Base-by-base conservation (phyloP, 176 grass and related monocot genomes). In the Neostapfia colusana region DNA sequence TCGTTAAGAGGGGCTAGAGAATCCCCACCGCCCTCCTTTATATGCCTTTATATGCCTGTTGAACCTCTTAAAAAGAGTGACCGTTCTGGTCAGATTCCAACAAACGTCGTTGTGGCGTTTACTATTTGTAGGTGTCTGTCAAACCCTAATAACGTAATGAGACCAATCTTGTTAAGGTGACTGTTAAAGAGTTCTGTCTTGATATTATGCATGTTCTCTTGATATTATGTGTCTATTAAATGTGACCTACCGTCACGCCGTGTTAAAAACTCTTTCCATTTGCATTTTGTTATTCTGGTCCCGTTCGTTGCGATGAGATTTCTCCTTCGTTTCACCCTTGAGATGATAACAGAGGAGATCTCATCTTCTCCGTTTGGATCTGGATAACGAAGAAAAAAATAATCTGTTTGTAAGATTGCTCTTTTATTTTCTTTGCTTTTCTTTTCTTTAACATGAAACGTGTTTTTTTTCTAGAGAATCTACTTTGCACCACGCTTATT, bases 111-210 rank as follows among this genome's bases (percentile, higher is more conserved):
- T 27, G 17, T 57, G 0, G 12, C n/a, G 42, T 68, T 65, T 63
- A 18, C 20, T 21, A 8, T 60, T 46, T 37, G 0, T 74, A 74
- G 37, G 14, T 36, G 25, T 43, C 42, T 65, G 15, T 20, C 66
- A 9, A 38, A 55, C 49, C 26, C 38, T 51, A 88, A 88, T 80
- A 84, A 71, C 76, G 36, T 20, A 50, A 68, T 60, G 10, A 67
- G 9, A 12, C 21, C 41, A 21, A 51, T 16, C 72, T 20, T 72
- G 43, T 76, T 38, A 45, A 44, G n/a, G 11, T 67, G 50, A 67
- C 31, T 31, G 6, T 43, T 27, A 31, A 31, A 31, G 35, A 49
- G 49, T 76, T 31, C 31, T 10, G n/a, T 56, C 7, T 56, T 56
- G 51, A 8, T 56, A 25, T 13, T 58, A 25, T 58, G 20, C 51